Evolutionary conservation across 2,329 filamentous ascomycete genomes (phyloP), one percentile per base, ranked within the genome.

Genomic region (Macrophomina pseudophaseolina): DNA sequence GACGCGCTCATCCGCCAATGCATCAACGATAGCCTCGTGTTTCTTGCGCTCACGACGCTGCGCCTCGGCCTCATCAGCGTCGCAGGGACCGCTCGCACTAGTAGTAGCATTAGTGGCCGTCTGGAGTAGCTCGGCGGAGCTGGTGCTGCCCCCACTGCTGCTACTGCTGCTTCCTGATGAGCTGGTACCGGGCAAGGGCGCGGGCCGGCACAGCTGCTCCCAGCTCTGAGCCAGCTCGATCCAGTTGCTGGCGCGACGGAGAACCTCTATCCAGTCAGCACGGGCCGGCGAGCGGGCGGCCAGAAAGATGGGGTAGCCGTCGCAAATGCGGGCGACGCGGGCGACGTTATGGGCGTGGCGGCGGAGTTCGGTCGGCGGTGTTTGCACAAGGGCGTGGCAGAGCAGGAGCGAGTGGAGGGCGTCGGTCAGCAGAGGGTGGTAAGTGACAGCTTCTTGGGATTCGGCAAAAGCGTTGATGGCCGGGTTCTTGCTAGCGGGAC

Each of bases 291-390:
- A 90, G 59, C 90, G 84, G 30, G 89, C 88, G 0, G 88, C 84
- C 69, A 93, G 88, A 74, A 96, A 94, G 58, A 94, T 86, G 0
- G 92, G 92, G 71, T 92, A 94, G 4, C 91, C 92, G 72, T 95
- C 91, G 58, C 87, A 88, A 30, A 95, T 84, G 23, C 91, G 86
- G 4, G 87, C 85, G 1, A 95, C 83, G 5, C 92, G 88, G 16
- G 92, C 91, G 4, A 90, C 92, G 85, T 94, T 95, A 80, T 93
- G 85, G 0, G 91, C 91, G 74, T 95, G 91, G 42, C 92, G 90
- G 59, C 89, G 86, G 40, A 94, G 85, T 75, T 95, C 92, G 71
- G 91, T 92, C 11, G 87, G 78, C 0, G 91, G 91, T 0, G 92
- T 96, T 77, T 94, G 92, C 7, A 92, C 80, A 9, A 96, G 86